Evolutionary conservation across 2,329 filamentous ascomycete species (phyloP).

Genomic region (Stagonosporopsis tanaceti): DNA sequence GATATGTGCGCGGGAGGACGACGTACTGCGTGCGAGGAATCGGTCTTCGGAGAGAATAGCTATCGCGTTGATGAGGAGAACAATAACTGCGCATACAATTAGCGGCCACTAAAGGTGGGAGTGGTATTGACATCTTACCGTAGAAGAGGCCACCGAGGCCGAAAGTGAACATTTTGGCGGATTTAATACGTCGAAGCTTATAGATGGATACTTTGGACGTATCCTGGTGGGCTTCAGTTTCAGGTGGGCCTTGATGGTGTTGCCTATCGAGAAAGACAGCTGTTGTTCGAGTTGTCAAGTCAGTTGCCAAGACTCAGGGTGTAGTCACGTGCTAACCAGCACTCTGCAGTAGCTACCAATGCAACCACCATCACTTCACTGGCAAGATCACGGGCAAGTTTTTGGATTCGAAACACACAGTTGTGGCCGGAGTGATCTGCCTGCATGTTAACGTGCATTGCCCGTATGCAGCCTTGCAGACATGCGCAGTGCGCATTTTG

Average conservation of each 20-base stretch:
- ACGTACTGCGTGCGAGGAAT: slow-evolving; percentile 81
- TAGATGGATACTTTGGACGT: neutral
- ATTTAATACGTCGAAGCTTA: too few species aligned
- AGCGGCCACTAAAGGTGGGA: slow-evolving; percentile 24
- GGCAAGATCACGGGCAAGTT: too few species aligned
- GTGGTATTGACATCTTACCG: slow-evolving; percentile 54
- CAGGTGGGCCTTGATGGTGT: slow-evolving; percentile 16
- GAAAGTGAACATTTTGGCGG: slow-evolving; percentile 70
- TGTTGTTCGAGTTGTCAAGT: slow-evolving; percentile 23
- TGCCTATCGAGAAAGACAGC: slow-evolving; percentile 31
- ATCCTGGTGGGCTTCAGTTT: neutral
- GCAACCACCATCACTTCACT: neutral
- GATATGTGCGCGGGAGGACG: neutral
- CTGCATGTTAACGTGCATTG: neutral
- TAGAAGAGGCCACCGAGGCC: slow-evolving; percentile 77
- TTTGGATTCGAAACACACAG: too few species aligned
- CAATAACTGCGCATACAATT: slow-evolving; percentile 64
- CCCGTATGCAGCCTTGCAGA: slow-evolving; percentile 1
- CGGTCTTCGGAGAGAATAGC: slow-evolving; percentile 94
- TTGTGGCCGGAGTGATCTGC: neutral
- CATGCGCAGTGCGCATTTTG: neutral
- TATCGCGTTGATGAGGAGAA: slow-evolving; percentile 92
- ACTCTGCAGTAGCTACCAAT: neutral
- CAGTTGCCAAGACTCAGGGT: slow-evolving; percentile 12
- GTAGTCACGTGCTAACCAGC: slow-evolving; percentile 3